Conservation (phyloP, 2,329 filamentous ascomycete species). For the Alternaria tenuissima region DNA sequence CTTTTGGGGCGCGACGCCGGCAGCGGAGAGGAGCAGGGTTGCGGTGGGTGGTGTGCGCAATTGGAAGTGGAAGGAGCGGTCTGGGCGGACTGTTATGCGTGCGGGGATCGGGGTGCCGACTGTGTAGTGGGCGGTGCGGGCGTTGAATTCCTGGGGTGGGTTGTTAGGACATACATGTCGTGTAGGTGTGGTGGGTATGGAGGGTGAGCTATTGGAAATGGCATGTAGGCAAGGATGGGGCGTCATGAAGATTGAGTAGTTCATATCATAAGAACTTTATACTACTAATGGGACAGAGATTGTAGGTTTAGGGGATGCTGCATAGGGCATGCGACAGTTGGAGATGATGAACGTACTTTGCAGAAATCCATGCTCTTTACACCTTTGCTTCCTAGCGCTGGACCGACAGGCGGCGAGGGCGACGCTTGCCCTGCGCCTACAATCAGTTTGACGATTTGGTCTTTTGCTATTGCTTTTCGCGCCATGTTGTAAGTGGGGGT, state of each 20-base stretch:
- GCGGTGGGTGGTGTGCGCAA: conserved; percentile 94
- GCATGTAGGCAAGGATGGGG: too few relatives aligned
- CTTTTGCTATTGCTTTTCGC: conserved; percentile 47
- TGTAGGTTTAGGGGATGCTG: neutral
- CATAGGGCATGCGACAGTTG: neutral
- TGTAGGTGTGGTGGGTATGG: too few relatives aligned
- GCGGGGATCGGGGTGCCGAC: conserved; percentile 88
- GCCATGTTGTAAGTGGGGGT: conserved; percentile 41
- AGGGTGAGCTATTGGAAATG: too few relatives aligned
- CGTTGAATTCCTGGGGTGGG: conserved; percentile 87
- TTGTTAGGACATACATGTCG: neutral
- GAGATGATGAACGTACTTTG: conserved; percentile 55
- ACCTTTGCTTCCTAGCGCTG: conserved; percentile 94
- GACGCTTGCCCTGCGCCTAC: conserved; percentile 95
- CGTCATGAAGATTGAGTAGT: too few relatives aligned
- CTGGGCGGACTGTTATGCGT: conserved; percentile 88
- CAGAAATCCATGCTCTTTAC: conserved; percentile 99
- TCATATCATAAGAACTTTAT: too few relatives aligned
- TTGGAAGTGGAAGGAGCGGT: conserved; percentile 92
- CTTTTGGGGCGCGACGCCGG: conserved; percentile 77
- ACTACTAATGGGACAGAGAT: too few relatives aligned
- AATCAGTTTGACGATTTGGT: conserved; percentile 87
- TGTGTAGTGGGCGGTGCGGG: conserved; percentile 83
- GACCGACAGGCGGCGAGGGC: conserved; percentile 94
- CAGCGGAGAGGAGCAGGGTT: conserved; percentile 84